phyloP scores from a whole-genome alignment of 306 rosid species.

The Cicer pinnatifidum region DNA sequence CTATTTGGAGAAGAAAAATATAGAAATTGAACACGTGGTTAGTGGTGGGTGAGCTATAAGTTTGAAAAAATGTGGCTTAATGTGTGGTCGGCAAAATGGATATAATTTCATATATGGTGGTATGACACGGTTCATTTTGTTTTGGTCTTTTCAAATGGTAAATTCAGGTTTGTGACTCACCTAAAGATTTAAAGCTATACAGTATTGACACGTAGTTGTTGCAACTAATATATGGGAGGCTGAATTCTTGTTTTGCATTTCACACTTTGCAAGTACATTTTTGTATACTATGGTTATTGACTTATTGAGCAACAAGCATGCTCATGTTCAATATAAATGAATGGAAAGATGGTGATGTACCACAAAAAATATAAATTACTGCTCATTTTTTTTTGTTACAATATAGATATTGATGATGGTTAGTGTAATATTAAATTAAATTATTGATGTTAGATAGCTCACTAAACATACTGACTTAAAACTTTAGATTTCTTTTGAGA shows the following conservation, averaged over 20 bases:
- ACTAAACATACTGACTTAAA: not conserved
- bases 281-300: not conserved
- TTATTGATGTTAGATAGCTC: not conserved
- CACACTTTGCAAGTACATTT: conserved; percentile 39
- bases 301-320: not conserved
- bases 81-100: conserved; percentile 64
- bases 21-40: conserved; percentile 49
- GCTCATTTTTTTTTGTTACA: not conserved
- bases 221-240: conserved; percentile 28
- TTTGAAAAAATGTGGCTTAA: conserved; percentile 56
- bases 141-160: conserved; percentile 35
- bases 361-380: not conserved
- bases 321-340: not conserved
- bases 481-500: too few species aligned
- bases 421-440: not conserved
- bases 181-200: conserved; percentile 27
- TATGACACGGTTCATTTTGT: conserved; percentile 41
- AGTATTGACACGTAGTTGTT: conserved; percentile 50
- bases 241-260: conserved; percentile 31
- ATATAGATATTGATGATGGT: not conserved
- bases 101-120: conserved; percentile 32
- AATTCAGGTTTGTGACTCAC: conserved; percentile 33
- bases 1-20: conserved; percentile 33
- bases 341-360: not conserved
- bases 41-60: conserved; percentile 75